Base-by-base conservation (phyloP, 805 yeast genomes). In the Sungouiozyma ichnusensis region DNA sequence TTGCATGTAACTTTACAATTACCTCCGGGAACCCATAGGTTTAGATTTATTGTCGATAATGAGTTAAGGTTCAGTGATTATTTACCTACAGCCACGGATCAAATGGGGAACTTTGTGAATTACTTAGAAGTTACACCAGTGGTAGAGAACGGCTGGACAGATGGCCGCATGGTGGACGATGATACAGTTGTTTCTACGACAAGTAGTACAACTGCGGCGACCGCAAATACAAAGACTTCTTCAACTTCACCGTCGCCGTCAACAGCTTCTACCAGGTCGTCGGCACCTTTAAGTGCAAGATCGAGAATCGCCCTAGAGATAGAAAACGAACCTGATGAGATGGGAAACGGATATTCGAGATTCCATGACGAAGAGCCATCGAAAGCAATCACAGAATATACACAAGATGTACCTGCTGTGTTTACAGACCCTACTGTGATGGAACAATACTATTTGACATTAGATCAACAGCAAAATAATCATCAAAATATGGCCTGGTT, bases 11-110 rank as follows among this genome's bases (percentile, higher is more conserved):
- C 83, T 40, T 67, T 85, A 39, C 84, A 85, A 34, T 65, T 85
- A 37, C 95, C 95, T 0, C 79, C 83, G 4, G 97, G 97, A 8
- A 88, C 95, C 0, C 97, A 88, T 63, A 71, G 96, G 49, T 85
- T 90, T 64, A 76, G 95, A 55, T 88, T 88, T 58, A 94, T 90
- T 44, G 92, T 88, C 35, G 97, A 88, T 57, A 87, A 88, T 62
- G 97, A 90, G 59, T 76, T 88, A 51, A 68, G 95, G 47, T 85
- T 86, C 58, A 80, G 92, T 33, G 94, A 87, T 61, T 79, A 73
- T 50, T 71, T 88, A 51, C 95, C 95, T n/a, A 87, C 95, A 1
- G 97, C 97, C 4, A 88, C 97, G 0, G 97, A 90, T 63, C 94
- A 88, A 48, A 82, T 87, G 79, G 97, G 97, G 38, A 88, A 88